These are phyloP conservation scores for Ciborinia camelliae DNA, from an alignment of 2,329 filamentous ascomycete genomes.

Conservation along the genomic window DNA sequence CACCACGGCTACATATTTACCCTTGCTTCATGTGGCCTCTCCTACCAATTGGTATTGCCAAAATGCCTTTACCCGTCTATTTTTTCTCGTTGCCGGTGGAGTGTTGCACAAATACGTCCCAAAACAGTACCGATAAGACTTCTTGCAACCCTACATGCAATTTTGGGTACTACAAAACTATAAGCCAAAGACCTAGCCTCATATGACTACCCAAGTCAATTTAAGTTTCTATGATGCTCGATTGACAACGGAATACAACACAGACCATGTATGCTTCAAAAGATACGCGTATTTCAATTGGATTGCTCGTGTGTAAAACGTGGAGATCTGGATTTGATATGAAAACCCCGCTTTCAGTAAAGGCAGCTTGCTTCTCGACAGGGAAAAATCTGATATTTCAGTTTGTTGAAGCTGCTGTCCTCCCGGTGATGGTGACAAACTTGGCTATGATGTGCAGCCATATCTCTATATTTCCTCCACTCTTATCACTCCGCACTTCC, in stretches of 20 bases:
- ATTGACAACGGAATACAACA: not conserved
- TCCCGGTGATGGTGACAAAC: not conserved
- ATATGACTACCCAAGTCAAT: not conserved
- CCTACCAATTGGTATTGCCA: not conserved
- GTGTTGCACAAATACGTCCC: conserved; percentile 5
- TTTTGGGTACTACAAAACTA: not conserved
- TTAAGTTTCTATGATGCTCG: conserved; percentile 2
- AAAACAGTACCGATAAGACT: conserved; percentile 1
- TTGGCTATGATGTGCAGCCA: not conserved
- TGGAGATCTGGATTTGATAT: not conserved
- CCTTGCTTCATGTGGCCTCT: conserved; percentile 4
- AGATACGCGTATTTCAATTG: not conserved
- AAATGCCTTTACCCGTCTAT: conserved; percentile 2
- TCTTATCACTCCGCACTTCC: not conserved
- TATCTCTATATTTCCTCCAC: conserved; percentile 1
- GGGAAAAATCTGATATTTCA: not conserved
- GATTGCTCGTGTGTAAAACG: conserved; percentile 1
- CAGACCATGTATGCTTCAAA: not conserved
- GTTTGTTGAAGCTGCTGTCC: conserved; percentile 4
- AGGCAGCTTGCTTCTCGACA: not conserved
- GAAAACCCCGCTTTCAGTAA: not conserved
- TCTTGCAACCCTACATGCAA: not conserved
- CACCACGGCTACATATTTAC: conserved; percentile 2
- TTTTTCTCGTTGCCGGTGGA: not conserved
- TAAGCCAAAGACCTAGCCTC: not conserved